phyloP scores from a whole-genome alignment of 306 rosid species.

The Rosa lucieae region DNA sequence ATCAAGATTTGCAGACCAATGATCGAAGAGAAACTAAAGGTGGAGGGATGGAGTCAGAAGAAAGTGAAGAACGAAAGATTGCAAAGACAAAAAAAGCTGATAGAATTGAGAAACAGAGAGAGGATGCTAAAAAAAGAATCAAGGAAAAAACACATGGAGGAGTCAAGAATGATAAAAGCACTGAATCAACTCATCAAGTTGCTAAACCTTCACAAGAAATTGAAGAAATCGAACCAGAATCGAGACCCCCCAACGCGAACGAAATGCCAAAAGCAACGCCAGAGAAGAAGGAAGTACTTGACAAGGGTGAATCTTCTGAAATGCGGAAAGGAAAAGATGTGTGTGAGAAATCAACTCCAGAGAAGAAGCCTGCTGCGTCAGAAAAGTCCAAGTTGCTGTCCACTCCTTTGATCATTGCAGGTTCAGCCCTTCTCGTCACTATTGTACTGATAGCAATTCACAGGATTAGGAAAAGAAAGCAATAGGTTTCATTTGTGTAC shows the following conservation, averaged over 20 bases:
- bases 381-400: constrained; percentile 25
- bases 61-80: not conserved
- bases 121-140: not conserved
- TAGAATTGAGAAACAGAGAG: constrained; percentile 1
- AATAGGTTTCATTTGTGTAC: constrained; percentile 11
- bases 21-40: not conserved
- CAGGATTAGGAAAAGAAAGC: constrained; percentile 35
- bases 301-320: constrained; percentile 1
- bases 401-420: constrained; percentile 44
- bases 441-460: constrained; percentile 36
- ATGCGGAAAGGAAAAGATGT: constrained; percentile 22
- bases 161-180: not conserved
- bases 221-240: not conserved
- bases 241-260: constrained; percentile 19
- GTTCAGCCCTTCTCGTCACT: constrained; percentile 57
- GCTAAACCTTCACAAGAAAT: constrained; percentile 6
- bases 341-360: constrained; percentile 24
- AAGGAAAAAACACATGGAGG: not conserved
- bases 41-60: not conserved
- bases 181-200: not conserved
- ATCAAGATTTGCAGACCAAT: not conserved
- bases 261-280: not conserved
- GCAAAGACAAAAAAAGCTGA: constrained; percentile 4
- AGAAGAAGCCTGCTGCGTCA: constrained; percentile 18
- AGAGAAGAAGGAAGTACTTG: constrained; percentile 7